Base-by-base conservation (phyloP, 2,329 filamentous ascomycete genomes). In the Pyricularia sp. region DNA sequence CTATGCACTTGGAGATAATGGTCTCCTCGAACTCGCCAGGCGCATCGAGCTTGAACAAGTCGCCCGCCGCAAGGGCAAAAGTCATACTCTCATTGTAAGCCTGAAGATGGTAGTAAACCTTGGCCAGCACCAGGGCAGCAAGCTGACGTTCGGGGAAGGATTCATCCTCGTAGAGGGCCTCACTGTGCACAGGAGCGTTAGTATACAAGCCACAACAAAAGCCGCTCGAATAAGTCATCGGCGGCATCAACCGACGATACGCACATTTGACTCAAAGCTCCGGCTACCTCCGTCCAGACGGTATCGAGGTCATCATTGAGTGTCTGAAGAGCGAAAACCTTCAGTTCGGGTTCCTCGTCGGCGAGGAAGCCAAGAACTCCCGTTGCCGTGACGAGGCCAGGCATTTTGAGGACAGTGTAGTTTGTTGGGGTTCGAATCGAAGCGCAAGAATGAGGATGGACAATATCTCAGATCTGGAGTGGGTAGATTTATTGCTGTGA, bases 81-180 rank as follows among this genome's bases (percentile, higher is more conserved):
- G 92, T 92, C 94, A 99, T 98, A 81, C 94, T 97, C 83, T 99
- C 95, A 78, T 97, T 95, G 84, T 99, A 99, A 79, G 95, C 95
- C 81, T 97, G 93, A 68, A 99, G 89, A 78, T 99, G 95, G 78
- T 98, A 99, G 83, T 98, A 99, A 73, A 98, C 93, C 85, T 99
- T 99, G 74, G 95, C 92, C 63, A 97, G 91, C 68, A 99, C 93
- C 66, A 99, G 86, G 68, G 95, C 95, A 69, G 95, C 95, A 69
- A 99, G 90, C 79, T 95, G 92, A 76, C 94, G 92, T 79, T 99
- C 92, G 66, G 94, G 92, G 77, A 99, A 99, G 70, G 88, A 86
- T 76, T 97, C 93, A 82, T 99, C 94, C 85, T 99, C 95, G 81
- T 97, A 99, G 67, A 99, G 88, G 69, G 93, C 92, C 86, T 99